Base-by-base conservation (phyloP, 768 basidiomycete species). In the Tricholoma sp. region DNA sequence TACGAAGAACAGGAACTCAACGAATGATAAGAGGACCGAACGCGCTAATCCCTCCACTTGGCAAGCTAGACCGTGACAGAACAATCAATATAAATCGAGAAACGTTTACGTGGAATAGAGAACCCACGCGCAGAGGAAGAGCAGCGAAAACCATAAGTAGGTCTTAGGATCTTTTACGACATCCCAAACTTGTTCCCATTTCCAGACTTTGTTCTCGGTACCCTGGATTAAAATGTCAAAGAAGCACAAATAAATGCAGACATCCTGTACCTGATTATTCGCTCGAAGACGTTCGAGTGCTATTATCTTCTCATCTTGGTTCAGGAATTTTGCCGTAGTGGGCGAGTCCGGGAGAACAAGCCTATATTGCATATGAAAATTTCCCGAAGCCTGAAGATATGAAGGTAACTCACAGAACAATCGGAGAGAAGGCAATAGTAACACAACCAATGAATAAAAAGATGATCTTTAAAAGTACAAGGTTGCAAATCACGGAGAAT, bases 11-110 rank as follows among this genome's bases (percentile, higher is more conserved):
- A 12, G 20, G 56, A 13, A 17, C 61, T 65, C 44, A 29, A 71
- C 70, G 67, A 56, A 78, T 74, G 55, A 79, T 76, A 34, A 79
- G 66, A 33, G 75, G 75, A 1, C 78, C 78, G 55, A 78, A 77
- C 12, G 72, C 68, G 10, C 71, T 60, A 48, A 78, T 76, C 7
- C 77, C 76, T 6, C 76, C 78, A 18, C 72, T 70, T 4, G 74
- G 72, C 10, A 71, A 56, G 12, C 70, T 68, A 34, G 24, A 24
- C 24, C 24, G 24, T 24, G 24, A 55, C 3, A 59, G 29, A 56
- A 53, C 18, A 60, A 18, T 15, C 49, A 53, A 41, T 53, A 24
- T 44, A 60, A 41, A 3, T n/a, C n/a, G 34, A 13, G 15, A 32
- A 28, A 29, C 1, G 31, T n/a, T 6, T 31, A 39, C 11, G 18